Evolutionary conservation across 2,329 filamentous ascomycete species (phyloP).

Genomic region (Penicillium hordei): DNA sequence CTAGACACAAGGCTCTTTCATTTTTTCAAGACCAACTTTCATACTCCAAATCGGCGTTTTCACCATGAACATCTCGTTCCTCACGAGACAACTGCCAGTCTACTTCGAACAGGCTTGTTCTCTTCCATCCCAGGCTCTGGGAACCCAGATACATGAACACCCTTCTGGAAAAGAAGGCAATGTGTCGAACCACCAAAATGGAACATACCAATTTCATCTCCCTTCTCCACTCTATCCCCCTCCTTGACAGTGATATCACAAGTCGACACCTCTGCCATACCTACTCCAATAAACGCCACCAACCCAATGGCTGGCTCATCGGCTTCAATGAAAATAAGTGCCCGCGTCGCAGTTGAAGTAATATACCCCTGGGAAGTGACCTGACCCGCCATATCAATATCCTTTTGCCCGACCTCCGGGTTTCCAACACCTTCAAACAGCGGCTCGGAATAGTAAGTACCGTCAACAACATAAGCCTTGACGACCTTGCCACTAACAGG

Average conservation of each 20-base stretch:
- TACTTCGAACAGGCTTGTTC: slow-evolving; percentile 31
- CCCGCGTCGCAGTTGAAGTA: slow-evolving; percentile 66
- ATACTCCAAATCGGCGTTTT: not conserved
- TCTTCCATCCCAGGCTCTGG: slow-evolving; percentile 25
- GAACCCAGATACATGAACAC: slow-evolving; percentile 30
- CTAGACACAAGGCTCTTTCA: not conserved
- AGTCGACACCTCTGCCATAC: slow-evolving; percentile 74
- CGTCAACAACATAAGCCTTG: slow-evolving; percentile 59
- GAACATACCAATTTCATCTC: slow-evolving; percentile 74
- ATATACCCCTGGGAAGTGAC: slow-evolving; percentile 63
- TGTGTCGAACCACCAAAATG: slow-evolving; percentile 75
- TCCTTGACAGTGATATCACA: slow-evolving; percentile 69
- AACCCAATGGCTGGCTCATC: slow-evolving; percentile 66
- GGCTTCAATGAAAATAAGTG: slow-evolving; percentile 68
- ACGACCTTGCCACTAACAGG: slow-evolving; percentile 64
- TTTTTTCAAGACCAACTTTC: not conserved
- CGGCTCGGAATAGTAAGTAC: slow-evolving; percentile 68
- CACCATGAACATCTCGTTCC: not conserved
- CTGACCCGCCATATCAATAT: slow-evolving; percentile 31
- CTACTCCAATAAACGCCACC: slow-evolving; percentile 68
- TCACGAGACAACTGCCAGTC: slow-evolving; percentile 23
- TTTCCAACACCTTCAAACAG: slow-evolving; percentile 50
- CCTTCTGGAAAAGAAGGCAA: slow-evolving; percentile 61
- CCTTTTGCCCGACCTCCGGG: slow-evolving; percentile 24
- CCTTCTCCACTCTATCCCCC: slow-evolving; percentile 66